phyloP scores from a whole-genome alignment of 345 rosid genomes.

The Viola odorata region DNA sequence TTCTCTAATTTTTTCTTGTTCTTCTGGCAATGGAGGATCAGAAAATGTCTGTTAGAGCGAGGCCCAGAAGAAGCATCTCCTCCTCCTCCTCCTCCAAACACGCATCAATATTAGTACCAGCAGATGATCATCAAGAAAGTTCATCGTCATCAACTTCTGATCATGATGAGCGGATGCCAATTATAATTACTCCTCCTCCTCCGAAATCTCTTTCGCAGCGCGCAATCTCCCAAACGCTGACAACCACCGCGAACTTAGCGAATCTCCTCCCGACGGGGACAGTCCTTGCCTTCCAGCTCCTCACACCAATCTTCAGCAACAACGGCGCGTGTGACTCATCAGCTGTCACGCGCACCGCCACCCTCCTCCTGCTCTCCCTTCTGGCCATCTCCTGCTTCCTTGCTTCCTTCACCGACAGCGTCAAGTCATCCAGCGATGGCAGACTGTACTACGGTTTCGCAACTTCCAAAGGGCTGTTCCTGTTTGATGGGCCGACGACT shows the following conservation, averaged over 20 bases:
- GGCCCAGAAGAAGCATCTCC: slow-evolving; percentile 23
- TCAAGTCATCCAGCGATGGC: slow-evolving; percentile 45
- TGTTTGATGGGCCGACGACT: slow-evolving; percentile 62
- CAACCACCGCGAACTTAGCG: slow-evolving; percentile 75
- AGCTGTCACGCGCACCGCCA: slow-evolving; percentile 43
- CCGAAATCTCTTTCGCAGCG: slow-evolving; percentile 42
- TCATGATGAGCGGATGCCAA: neutral
- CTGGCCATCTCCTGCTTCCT: slow-evolving; percentile 73
- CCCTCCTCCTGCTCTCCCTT: slow-evolving; percentile 49
- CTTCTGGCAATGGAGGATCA: too few species aligned
- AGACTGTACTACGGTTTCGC: slow-evolving; percentile 69
- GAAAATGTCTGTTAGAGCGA: slow-evolving; percentile 17
- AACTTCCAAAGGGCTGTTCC: slow-evolving; percentile 57
- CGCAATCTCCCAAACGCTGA: slow-evolving; percentile 69
- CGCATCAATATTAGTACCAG: too few species aligned
- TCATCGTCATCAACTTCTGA: slow-evolving; percentile 18
- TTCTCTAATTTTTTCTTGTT: too few species aligned
- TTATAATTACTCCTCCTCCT: too few species aligned
- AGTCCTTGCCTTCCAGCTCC: slow-evolving; percentile 75
- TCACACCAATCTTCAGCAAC: slow-evolving; percentile 72
- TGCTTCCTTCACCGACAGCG: slow-evolving; percentile 72
- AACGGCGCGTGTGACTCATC: slow-evolving; percentile 65
- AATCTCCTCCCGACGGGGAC: slow-evolving; percentile 97
- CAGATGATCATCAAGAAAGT: neutral
- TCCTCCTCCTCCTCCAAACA: neutral